Conservation (phyloP, 768 basidiomycete genomes). For the Pisolithus marmoratus region DNA sequence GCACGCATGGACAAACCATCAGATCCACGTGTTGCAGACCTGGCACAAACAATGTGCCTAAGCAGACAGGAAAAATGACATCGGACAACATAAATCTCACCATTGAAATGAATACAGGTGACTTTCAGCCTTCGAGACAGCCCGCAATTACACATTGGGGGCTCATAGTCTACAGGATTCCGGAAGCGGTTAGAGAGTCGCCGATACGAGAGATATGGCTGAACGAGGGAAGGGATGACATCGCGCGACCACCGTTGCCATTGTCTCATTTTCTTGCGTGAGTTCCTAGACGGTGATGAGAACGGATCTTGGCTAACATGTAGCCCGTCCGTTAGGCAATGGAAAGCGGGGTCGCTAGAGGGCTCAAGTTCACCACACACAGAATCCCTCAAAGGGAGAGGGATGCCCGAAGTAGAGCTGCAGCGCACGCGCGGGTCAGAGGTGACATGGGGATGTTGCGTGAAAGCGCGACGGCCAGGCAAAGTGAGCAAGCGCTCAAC, state of each 20-base stretch:
- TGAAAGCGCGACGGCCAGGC: too few relatives aligned
- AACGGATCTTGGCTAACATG: not conserved
- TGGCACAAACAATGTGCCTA: not conserved
- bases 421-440: not conserved
- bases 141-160: not conserved
- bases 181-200: not conserved
- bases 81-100: not conserved
- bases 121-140: not conserved
- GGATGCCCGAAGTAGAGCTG: not conserved
- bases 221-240: conserved; percentile 5
- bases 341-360: not conserved
- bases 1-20: not conserved
- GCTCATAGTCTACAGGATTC: not conserved
- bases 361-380: too few relatives aligned
- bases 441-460: too few relatives aligned
- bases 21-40: not conserved
- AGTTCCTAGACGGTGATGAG: not conserved
- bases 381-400: not conserved
- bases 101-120: not conserved
- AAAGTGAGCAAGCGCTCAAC: too few relatives aligned
- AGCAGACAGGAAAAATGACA: not conserved
- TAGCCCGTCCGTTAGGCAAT: not conserved
- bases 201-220: not conserved
- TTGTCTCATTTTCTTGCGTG: conserved; percentile 2
- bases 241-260: conserved; percentile 3